Conservation (phyloP, 2,329 filamentous ascomycete species). For the Claviceps sp. region DNA sequence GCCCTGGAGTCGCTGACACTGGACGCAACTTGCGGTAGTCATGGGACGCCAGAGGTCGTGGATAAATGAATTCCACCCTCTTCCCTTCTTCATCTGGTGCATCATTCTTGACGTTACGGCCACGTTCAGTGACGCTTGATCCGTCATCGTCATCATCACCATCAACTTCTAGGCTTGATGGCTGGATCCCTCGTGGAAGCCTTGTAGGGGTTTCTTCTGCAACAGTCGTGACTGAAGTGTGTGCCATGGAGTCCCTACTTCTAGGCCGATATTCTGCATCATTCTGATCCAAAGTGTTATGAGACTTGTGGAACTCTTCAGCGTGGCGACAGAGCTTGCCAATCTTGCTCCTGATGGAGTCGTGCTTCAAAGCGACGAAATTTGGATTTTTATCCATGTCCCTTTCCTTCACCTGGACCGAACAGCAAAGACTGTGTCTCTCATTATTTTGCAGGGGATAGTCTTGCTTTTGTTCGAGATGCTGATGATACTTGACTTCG, state of each 20-base stretch:
- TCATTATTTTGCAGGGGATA: not conserved
- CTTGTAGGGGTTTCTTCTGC: conserved; percentile 1
- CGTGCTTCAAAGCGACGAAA: conserved; percentile 9
- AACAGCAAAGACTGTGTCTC: conserved; percentile 21
- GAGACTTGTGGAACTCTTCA: conserved; percentile 19
- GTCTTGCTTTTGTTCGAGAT: conserved; percentile 8
- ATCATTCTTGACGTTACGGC: not conserved
- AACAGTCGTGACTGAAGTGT: not conserved
- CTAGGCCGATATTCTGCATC: conserved; percentile 8
- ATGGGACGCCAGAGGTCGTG: not conserved
- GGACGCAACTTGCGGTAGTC: not conserved
- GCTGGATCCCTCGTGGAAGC: not conserved
- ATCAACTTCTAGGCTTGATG: not conserved
- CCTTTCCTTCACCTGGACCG: conserved; percentile 4
- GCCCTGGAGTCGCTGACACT: not conserved
- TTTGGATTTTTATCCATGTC: not conserved
- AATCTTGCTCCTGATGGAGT: conserved; percentile 12
- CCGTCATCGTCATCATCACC: not conserved
- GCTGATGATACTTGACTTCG: conserved; percentile 14
- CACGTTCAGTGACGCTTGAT: not conserved
- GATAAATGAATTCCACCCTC: not conserved
- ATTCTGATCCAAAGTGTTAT: conserved; percentile 23
- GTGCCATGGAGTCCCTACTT: conserved; percentile 5
- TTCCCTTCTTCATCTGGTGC: not conserved
- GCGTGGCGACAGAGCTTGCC: conserved; percentile 20